A percentile compares a stretch with the other conserved stretches of the same genome.
Evolutionary conservation across 805 yeast genomes (phyloP).

Genomic region (Candida koratica): DNA sequence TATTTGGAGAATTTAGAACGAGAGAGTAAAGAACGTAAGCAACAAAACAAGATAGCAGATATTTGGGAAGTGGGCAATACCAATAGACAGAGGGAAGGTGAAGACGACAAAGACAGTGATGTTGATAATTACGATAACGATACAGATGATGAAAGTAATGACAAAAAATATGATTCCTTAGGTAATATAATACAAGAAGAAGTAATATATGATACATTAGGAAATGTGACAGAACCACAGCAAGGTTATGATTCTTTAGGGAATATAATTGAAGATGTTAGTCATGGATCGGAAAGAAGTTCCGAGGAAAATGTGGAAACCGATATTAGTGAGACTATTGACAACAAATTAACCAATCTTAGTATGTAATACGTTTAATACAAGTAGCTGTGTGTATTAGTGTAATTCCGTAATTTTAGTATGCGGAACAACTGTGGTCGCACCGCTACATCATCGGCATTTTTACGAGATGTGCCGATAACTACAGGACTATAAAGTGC

Average conservation of each 20-base stretch:
- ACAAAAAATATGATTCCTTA: conserved; percentile 7
- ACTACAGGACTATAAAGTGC: conserved; percentile 1
- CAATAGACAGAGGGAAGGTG: conserved; percentile 40
- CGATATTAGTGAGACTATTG: conserved; percentile 2
- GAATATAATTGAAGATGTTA: conserved; percentile 12
- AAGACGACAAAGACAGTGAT: conserved; percentile 14
- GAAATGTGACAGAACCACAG: conserved; percentile 12
- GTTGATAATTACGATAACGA: conserved; percentile 1
- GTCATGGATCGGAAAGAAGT: too few relatives aligned
- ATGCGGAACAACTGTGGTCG: too few relatives aligned
- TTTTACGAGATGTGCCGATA: not conserved
- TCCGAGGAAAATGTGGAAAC: not conserved
- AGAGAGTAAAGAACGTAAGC: conserved; percentile 62
- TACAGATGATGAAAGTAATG: conserved; percentile 9
- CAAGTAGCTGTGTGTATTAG: too few relatives aligned
- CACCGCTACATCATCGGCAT: conserved; percentile 1
- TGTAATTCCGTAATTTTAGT: too few relatives aligned
- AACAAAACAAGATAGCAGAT: conserved; percentile 51
- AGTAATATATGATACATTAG: conserved; percentile 8
- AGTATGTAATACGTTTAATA: too few relatives aligned
- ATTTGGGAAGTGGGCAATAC: conserved; percentile 78
- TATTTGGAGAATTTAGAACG: conserved; percentile 68
- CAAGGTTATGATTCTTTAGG: conserved; percentile 20
- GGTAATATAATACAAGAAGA: not conserved
- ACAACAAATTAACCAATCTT: not conserved